Conservation (phyloP, 148 eudicot genomes). For the Nyssa sinensis region DNA sequence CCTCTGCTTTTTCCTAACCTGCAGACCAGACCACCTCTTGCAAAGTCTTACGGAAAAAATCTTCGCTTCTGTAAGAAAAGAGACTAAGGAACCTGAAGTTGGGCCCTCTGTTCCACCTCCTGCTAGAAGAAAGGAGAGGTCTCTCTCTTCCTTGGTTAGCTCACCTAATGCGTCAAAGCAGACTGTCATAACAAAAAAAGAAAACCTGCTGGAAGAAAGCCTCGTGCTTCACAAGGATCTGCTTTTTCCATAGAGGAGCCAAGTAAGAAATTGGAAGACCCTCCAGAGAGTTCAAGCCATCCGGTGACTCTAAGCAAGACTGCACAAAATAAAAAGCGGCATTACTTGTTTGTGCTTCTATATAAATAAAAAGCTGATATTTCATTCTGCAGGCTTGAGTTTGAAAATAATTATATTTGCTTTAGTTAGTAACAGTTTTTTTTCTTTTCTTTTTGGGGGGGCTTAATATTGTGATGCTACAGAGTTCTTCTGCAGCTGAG, state of each 20-base stretch:
- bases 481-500: slow-evolving; percentile 36
- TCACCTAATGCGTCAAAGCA: slow-evolving; percentile 35
- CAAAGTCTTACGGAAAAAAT: slow-evolving; percentile 40
- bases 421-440: neutral
- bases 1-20: neutral
- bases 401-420: neutral
- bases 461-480: slow-evolving; percentile 1
- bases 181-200: slow-evolving; percentile 38
- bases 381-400: neutral
- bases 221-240: slow-evolving; percentile 29
- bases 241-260: slow-evolving; percentile 31
- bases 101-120: slow-evolving; percentile 37
- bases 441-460: no score
- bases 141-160: slow-evolving; percentile 57
- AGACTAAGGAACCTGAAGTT: slow-evolving; percentile 41
- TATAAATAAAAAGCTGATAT: neutral
- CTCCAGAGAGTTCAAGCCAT: slow-evolving; percentile 33
- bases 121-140: slow-evolving; percentile 55
- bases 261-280: slow-evolving; percentile 34
- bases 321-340: slow-evolving; percentile 31
- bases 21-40: slow-evolving; percentile 56
- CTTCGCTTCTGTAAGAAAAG: slow-evolving; percentile 24
- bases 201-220: slow-evolving; percentile 37
- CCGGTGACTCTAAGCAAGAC: slow-evolving; percentile 44
- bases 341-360: neutral